Conservation (phyloP, 2,329 filamentous ascomycete species). For the Botrytis galanthina region DNA sequence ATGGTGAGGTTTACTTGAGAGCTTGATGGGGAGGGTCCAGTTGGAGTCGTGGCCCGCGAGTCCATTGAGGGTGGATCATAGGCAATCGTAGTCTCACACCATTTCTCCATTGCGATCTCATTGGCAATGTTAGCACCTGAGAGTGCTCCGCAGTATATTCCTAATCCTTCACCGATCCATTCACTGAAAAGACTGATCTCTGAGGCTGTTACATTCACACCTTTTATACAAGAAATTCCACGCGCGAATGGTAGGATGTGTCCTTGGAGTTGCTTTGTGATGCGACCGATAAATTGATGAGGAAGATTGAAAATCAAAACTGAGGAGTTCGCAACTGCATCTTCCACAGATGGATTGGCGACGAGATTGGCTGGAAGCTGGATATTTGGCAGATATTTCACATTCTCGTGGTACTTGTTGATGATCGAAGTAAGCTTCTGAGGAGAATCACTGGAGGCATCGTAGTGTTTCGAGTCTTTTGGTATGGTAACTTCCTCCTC, state of each 20-base stretch:
- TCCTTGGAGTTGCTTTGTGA: conserved; percentile 80
- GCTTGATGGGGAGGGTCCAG: conserved; percentile 48
- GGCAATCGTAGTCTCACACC: conserved; percentile 93
- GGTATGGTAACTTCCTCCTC: conserved; percentile 83
- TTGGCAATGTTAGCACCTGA: conserved; percentile 95
- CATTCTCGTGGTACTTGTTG: conserved; percentile 90
- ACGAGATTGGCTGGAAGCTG: conserved; percentile 77
- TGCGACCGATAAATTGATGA: conserved; percentile 89
- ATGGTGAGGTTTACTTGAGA: conserved; percentile 52
- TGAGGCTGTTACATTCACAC: conserved; percentile 85
- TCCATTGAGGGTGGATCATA: conserved; percentile 92
- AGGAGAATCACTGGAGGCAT: conserved; percentile 56
- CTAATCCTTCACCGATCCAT: conserved; percentile 84
- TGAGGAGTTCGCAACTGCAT: conserved; percentile 78
- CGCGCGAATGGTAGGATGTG: conserved; percentile 89
- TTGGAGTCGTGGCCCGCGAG: conserved; percentile 68
- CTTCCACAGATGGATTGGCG: conserved; percentile 76
- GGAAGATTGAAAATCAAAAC: conserved; percentile 95
- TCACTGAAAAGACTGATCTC: conserved; percentile 90
- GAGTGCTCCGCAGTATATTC: conserved; percentile 94
- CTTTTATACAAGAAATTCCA: conserved; percentile 97
- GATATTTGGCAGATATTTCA: conserved; percentile 95
- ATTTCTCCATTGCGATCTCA: conserved; percentile 94
- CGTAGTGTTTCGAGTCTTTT: conserved; percentile 70
- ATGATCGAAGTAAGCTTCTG: conserved; percentile 90